Evolutionary conservation across 2,329 filamentous ascomycete genomes (phyloP), one percentile per base, ranked within the genome.

Genomic region (Hypoxylon rubiginosum): DNA sequence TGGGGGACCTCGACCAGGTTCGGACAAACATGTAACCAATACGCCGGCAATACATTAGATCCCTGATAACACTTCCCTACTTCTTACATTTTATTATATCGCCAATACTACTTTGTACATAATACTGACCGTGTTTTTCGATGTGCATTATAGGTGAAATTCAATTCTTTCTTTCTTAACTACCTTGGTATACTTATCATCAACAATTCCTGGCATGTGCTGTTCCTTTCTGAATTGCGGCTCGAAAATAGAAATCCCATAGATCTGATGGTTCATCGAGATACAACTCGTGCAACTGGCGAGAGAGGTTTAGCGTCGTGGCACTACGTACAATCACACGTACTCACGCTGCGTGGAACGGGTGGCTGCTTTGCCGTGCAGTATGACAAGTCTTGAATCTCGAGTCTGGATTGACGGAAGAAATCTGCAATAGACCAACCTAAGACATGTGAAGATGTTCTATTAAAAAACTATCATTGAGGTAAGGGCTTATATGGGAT

Each of bases 361-460:
- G 64, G 55, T 66, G 55, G 59, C 64, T 66, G 59, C 64, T 57
- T 36, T 53, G 45, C 6, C 36, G 24, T 28, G 21, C 15, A 30
- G 11, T 15, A n/a, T 13, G 26, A 34, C 19, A 9, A 43, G 19
- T 6, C 26, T 30, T 3, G 7, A 15, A 39, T 15, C 3, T 36
- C 15, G 32, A 34, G 34, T 36, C 11, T 36, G 11, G 34, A 15
- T 36, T 36, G 39, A 43, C 4, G 39, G 39, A 43, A 43, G n/a
- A 43, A 36, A 43, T 43, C n/a, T 43, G 36, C 36, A 34, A 34
- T 34, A 34, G 30, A 34, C 30, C 8, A 34, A 4, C 21, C 15
- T 32, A 32, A 50, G 30, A 53, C 54, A 46, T 58, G 54, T 61
- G 58, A 36, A 28, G 26, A 7, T 4, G 26, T 28, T 28, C 26